Percentiles rank a stretch among this genome's conserved stretches.
phyloP scores from a whole-genome alignment of 768 basidiomycete species.

The Calocybe cyanea region DNA sequence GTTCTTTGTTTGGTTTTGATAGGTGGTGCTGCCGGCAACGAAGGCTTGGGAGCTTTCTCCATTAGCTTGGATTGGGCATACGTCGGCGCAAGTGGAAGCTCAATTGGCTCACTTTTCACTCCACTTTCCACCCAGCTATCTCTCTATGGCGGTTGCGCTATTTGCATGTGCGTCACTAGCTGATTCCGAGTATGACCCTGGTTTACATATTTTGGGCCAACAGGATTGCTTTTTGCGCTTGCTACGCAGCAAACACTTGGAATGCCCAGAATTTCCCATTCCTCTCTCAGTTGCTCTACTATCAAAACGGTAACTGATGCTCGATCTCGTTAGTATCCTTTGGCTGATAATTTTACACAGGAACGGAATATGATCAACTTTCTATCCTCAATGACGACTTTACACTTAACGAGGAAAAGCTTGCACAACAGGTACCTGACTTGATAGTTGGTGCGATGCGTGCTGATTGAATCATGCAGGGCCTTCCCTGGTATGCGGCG shows the following conservation, averaged over 20 bases:
- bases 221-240: constrained; percentile 1
- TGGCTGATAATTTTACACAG: constrained; percentile 9
- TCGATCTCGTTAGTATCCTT: too few relatives aligned
- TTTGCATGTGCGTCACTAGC: constrained; percentile 37
- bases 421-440: constrained; percentile 27
- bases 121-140: constrained; percentile 46
- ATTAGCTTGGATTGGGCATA: constrained; percentile 56
- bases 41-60: constrained; percentile 51
- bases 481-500: constrained; percentile 39
- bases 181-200: too few relatives aligned
- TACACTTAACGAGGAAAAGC: constrained; percentile 41
- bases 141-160: constrained; percentile 35
- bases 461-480: constrained; percentile 16
- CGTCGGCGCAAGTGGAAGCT: constrained; percentile 30
- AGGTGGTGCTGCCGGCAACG: constrained; percentile 47
- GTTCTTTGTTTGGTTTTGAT: constrained; percentile 12
- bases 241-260: neutral
- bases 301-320: constrained; percentile 19
- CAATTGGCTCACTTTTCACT: constrained; percentile 35
- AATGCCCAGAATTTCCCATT: constrained; percentile 1
- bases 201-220: neutral
- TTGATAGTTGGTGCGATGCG: too few relatives aligned
- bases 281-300: constrained; percentile 14
- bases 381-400: constrained; percentile 46
- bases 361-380: constrained; percentile 48